Conservation (phyloP, 1,284 basidiomycete genomes). For the Ceratobasidium papillatum region DNA sequence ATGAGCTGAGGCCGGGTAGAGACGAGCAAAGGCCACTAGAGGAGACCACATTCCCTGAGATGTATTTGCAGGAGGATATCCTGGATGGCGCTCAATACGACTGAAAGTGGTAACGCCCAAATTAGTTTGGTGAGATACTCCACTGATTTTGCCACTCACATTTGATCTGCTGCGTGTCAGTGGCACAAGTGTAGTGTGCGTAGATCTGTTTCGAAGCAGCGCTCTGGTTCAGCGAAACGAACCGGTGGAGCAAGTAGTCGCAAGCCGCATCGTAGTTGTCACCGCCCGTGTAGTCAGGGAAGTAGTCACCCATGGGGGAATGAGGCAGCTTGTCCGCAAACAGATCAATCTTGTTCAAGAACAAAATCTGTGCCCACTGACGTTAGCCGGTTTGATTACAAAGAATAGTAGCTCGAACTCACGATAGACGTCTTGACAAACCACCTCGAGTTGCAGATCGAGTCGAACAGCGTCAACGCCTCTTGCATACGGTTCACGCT, state of each 20-base stretch:
- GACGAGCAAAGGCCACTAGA: constrained; percentile 56
- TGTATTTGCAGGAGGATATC: constrained; percentile 85
- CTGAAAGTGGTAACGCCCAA: constrained; percentile 52
- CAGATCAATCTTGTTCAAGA: constrained; percentile 96
- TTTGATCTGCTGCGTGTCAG: constrained; percentile 89
- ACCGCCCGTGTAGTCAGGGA: constrained; percentile 81
- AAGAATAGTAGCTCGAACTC: constrained; percentile 52
- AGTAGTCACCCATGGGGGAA: constrained; percentile 88
- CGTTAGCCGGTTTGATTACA: constrained; percentile 26
- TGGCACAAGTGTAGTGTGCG: constrained; percentile 89
- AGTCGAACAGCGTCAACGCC: constrained; percentile 93
- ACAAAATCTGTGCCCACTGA: constrained; percentile 67
- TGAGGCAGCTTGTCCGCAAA: constrained; percentile 92
- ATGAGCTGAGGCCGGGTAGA: constrained; percentile 13
- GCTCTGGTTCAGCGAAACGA: constrained; percentile 87
- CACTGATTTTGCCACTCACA: constrained; percentile 59
- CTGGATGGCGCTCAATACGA: constrained; percentile 82
- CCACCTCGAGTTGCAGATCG: constrained; percentile 96
- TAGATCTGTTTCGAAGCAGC: constrained; percentile 85
- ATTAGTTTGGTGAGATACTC: constrained; percentile 4
- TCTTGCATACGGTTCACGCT: constrained; percentile 98
- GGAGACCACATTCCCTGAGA: constrained; percentile 83
- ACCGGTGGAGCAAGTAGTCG: constrained; percentile 85
- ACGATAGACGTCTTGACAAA: constrained; percentile 90
- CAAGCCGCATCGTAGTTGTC: constrained; percentile 88